Evolutionary conservation across 805 yeast species (phyloP).

Genomic region (Yarrowia bubula): DNA sequence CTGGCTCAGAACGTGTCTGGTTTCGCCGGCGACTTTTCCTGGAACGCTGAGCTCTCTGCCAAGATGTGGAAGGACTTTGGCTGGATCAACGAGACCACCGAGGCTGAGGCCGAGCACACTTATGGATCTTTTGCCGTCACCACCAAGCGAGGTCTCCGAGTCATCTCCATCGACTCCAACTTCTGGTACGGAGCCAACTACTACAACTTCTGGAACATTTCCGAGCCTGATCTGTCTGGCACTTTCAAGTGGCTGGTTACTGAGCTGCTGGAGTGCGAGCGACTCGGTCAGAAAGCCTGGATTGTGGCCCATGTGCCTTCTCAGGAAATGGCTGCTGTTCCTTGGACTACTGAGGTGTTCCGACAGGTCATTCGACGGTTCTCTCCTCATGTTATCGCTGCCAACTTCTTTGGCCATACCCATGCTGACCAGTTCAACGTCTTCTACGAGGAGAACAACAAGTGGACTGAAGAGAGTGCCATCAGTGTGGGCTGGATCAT

Average conservation of each 20-base stretch:
- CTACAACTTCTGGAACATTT: constrained; percentile 49
- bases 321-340: constrained; percentile 50
- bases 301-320: constrained; percentile 66
- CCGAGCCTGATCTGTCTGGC: constrained; percentile 61
- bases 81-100: constrained; percentile 43
- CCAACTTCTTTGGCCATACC: constrained; percentile 67
- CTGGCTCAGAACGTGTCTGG: constrained; percentile 54
- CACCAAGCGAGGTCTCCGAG: constrained; percentile 56
- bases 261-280: constrained; percentile 60
- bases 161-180: constrained; percentile 64
- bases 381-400: constrained; percentile 68
- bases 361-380: constrained; percentile 61
- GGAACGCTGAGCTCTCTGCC: constrained; percentile 51
- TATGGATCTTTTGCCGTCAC: constrained; percentile 61
- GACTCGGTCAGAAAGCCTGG: constrained; percentile 64
- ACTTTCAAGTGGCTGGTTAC: constrained; percentile 58
- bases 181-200: constrained; percentile 64
- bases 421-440: constrained; percentile 67
- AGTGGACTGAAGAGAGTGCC: constrained; percentile 38
- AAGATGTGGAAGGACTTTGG: constrained; percentile 49
- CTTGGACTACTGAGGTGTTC: constrained; percentile 57
- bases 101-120: constrained; percentile 39
- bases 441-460: constrained; percentile 50
- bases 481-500: constrained; percentile 61
- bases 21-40: constrained; percentile 44